These are phyloP conservation scores for Pythium phragmiticola DNA, from an alignment of 352 stramenopile genomes.

Conservation along the genomic window DNA sequence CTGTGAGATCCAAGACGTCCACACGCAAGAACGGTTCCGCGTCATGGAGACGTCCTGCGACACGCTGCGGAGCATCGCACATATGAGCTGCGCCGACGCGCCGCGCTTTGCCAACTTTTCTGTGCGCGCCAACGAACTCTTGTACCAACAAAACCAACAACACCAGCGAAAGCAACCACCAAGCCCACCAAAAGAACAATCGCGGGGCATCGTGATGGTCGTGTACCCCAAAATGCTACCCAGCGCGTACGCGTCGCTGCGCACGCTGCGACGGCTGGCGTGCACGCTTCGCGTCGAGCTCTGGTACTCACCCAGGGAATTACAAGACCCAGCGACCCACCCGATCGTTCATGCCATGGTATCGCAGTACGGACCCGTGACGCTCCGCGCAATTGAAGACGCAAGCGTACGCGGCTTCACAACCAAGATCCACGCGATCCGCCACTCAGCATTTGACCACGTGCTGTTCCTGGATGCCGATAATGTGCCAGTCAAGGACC, in stretches of 20 bases:
- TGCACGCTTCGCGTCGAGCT: constrained; percentile 72
- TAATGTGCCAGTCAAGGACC: constrained; percentile 62
- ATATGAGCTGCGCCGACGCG: constrained; percentile 55
- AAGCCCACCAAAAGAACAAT: not conserved
- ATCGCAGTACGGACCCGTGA: constrained; percentile 35
- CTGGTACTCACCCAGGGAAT: constrained; percentile 39
- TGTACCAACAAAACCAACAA: not conserved
- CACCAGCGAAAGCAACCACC: not conserved
- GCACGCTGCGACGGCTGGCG: constrained; percentile 39
- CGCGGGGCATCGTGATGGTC: constrained; percentile 65
- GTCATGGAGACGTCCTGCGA: constrained; percentile 72
- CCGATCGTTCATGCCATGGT: constrained; percentile 34
- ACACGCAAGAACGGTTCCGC: constrained; percentile 59
- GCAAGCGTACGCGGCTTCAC: constrained; percentile 44
- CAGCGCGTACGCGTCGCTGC: constrained; percentile 64
- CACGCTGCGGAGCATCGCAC: constrained; percentile 46
- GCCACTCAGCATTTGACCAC: constrained; percentile 61
- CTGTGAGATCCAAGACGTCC: constrained; percentile 58
- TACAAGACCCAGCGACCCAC: constrained; percentile 9
- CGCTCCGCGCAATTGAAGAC: constrained; percentile 52
- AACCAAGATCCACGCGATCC: constrained; percentile 71
- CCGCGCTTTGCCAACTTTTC: constrained; percentile 67
- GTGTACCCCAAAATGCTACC: constrained; percentile 72
- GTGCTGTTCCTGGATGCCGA: constrained; percentile 77
- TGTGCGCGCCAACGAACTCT: constrained; percentile 32